A percentile compares a stretch with the other conserved stretches of the same genome.
Evolutionary conservation across 108 stramenopile species (phyloP).

Genomic region (Mediolabrus comicus): DNA sequence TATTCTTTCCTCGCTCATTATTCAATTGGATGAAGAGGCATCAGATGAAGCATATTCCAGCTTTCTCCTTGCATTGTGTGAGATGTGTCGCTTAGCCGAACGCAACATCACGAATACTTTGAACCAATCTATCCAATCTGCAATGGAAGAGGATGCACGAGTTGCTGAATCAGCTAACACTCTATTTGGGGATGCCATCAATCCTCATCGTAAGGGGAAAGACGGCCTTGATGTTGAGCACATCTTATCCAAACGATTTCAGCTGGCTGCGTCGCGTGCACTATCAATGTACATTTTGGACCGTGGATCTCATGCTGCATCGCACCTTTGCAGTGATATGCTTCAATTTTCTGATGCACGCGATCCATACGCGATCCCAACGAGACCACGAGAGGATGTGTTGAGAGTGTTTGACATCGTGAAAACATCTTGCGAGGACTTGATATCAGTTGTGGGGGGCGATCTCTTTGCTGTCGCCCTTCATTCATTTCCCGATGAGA

Average conservation of each 20-base stretch:
- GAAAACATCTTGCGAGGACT: slow-evolving; percentile 63
- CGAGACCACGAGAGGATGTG: slow-evolving; percentile 50
- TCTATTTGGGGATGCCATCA: slow-evolving; percentile 38
- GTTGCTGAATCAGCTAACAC: slow-evolving; percentile 41
- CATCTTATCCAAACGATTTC: slow-evolving; percentile 56
- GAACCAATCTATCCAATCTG: slow-evolving; percentile 70
- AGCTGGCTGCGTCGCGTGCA: slow-evolving; percentile 67
- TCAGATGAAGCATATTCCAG: slow-evolving; percentile 37
- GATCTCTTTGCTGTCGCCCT: slow-evolving; percentile 60
- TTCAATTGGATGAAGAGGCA: slow-evolving; percentile 34
- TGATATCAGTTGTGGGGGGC: slow-evolving; percentile 74
- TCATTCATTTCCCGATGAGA: slow-evolving; percentile 63
- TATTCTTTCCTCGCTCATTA: slow-evolving; percentile 21
- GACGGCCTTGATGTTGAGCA: slow-evolving; percentile 53
- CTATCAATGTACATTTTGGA: slow-evolving; percentile 63
- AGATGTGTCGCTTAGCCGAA: slow-evolving; percentile 81
- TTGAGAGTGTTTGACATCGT: slow-evolving; percentile 55
- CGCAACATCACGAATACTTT: slow-evolving; percentile 65
- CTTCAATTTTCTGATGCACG: slow-evolving; percentile 29
- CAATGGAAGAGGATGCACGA: slow-evolving; percentile 48
- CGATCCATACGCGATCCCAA: slow-evolving; percentile 50
- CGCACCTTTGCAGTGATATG: slow-evolving; percentile 37
- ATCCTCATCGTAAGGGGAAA: slow-evolving; percentile 37
- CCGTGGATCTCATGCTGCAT: slow-evolving; percentile 61
- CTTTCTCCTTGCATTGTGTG: slow-evolving; percentile 65